phyloP scores from a whole-genome alignment of 129 eudicot genomes.

The Helianthus tuberosus region DNA sequence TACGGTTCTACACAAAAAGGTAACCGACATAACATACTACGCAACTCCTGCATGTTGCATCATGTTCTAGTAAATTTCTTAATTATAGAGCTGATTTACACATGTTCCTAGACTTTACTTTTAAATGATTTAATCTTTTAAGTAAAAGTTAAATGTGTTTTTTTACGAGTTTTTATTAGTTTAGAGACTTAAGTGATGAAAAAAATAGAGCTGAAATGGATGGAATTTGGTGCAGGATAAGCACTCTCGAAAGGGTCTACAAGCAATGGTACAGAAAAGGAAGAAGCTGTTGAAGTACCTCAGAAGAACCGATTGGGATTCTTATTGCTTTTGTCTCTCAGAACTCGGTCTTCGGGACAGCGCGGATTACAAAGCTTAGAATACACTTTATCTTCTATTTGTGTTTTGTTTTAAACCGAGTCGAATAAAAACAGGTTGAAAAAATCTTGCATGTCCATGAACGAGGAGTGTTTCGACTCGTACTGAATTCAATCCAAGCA shows the following conservation, averaged over 20 bases:
- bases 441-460: no score
- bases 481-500: not conserved
- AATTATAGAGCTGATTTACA: not conserved
- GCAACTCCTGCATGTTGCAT: not conserved
- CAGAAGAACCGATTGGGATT: slow-evolving; percentile 92
- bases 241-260: slow-evolving; percentile 85
- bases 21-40: slow-evolving; percentile 13
- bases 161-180: not conserved
- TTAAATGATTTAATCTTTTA: not conserved
- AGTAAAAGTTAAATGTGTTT: not conserved
- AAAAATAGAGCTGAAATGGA: not conserved
- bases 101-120: not conserved
- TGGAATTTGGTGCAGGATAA: slow-evolving; percentile 59
- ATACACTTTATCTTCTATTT: not conserved
- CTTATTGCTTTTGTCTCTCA: slow-evolving; percentile 82
- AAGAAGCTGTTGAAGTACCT: slow-evolving; percentile 84
- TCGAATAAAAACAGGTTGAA: not conserved
- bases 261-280: slow-evolving; percentile 80
- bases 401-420: not conserved
- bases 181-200: not conserved
- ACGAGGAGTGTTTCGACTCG: not conserved
- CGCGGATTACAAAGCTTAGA: slow-evolving; percentile 63
- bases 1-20: slow-evolving; percentile 95
- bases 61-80: not conserved
- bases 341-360: slow-evolving; percentile 90